Conservation (phyloP, 495 filamentous ascomycete species). For the Neurospora africana region DNA sequence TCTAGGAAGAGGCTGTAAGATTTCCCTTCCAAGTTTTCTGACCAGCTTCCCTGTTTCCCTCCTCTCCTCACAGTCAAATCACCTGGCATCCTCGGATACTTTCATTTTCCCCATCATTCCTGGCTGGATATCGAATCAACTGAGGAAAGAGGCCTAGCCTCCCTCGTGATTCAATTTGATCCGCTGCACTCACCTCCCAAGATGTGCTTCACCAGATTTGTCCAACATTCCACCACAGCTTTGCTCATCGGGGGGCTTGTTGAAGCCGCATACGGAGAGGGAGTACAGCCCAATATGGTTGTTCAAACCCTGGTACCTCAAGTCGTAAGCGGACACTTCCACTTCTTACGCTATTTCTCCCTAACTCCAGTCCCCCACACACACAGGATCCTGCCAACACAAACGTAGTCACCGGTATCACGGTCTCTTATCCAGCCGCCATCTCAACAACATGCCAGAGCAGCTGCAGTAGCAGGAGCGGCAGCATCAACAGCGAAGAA, state of each 20-base stretch:
- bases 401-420: neutral
- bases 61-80: neutral
- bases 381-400: neutral
- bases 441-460: neutral
- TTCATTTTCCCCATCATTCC: neutral
- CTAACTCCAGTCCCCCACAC: neutral
- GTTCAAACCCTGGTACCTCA: neutral
- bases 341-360: neutral
- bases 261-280: neutral
- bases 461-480: neutral
- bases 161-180: neutral
- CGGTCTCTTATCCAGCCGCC: neutral
- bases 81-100: neutral
- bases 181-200: neutral
- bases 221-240: neutral
- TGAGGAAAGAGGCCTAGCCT: neutral
- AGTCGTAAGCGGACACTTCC: neutral
- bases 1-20: neutral
- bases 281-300: neutral
- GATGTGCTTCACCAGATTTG: neutral
- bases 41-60: neutral
- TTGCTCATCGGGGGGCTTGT: neutral
- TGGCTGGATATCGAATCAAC: too few relatives aligned
- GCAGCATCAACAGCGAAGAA: neutral
- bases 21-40: neutral